Evolutionary conservation across 2,329 filamentous ascomycete species (phyloP), one percentile per base, ranked within the genome.

Genomic region (Cladosporium sp.): DNA sequence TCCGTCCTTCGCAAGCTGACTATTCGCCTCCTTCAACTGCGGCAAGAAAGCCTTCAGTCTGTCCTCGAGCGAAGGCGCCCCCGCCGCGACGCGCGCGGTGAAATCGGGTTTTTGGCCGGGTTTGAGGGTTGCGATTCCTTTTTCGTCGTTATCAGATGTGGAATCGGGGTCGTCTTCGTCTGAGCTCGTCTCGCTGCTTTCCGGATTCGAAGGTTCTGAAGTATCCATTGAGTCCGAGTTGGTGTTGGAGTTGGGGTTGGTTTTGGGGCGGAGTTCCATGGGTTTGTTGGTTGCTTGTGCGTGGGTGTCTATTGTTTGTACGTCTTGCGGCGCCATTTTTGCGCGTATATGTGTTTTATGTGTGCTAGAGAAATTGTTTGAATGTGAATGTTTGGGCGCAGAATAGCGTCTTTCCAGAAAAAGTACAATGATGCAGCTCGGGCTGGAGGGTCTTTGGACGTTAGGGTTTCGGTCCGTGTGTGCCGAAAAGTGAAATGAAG

Each of bases 41-140:
- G 64, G 65, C 30, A 68, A 51, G 30, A 68, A 64, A 5, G 62
- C 53, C 11, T 60, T 55, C 9, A 68, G 50, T 32, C 60, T 57
- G 5, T 56, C 53, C 20, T 57, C 54, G 8, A 67, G 53, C 9
- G 42, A 45, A 2, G 32, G 42, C 2, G 50, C 42, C 18, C 42
- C 42, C n/a, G 38, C 13, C 3, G 43, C 20, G 20, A 41, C 19
- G 20, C 40, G 42, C 17, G 30, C 37, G 15, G 32, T 15, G 30
- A 52, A 47, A 13, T 41, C 29, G 7, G 50, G 50, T 27, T 52
- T 52, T 11, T 17, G 15, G 42, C 38, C 30, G 3, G 42, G 17
- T 19, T 22, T 45, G 50, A 52, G 22, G 20, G 36, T 52, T 3
- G 50, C 19, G 50, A 52, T 41, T 17, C 45, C 41, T 2, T 42